Evolutionary conservation across 768 basidiomycete genomes (phyloP).

Genomic region (Artomyces pyxidatus): DNA sequence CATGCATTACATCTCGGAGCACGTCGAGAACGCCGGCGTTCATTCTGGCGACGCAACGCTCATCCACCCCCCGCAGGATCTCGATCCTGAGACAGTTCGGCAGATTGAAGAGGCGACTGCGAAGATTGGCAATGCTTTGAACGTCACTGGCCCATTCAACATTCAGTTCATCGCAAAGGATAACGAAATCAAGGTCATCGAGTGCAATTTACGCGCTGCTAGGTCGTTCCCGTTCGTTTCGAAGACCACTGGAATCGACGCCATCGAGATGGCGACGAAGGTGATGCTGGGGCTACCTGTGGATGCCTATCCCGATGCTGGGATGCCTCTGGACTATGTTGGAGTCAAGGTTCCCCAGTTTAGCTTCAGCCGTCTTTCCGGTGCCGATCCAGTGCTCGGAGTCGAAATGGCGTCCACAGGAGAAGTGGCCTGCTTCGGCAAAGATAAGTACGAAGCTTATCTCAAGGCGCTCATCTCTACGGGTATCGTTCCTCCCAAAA

Average conservation of each 20-base stretch:
- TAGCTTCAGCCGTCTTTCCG: conserved; percentile 93
- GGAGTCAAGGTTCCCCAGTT: conserved; percentile 99
- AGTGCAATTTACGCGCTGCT: conserved; percentile 96
- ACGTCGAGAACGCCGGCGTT: conserved; percentile 98
- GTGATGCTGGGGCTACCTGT: conserved; percentile 93
- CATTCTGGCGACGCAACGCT: conserved; percentile 98
- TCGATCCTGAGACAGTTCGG: conserved; percentile 92
- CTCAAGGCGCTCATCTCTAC: conserved; percentile 95
- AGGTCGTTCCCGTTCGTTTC: conserved; percentile 99
- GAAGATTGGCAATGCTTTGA: conserved; percentile 96
- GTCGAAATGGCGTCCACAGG: conserved; percentile 99
- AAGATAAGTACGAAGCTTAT: conserved; percentile 97
- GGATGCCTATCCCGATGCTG: conserved; percentile 82
- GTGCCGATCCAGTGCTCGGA: conserved; percentile 94
- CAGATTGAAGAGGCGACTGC: conserved; percentile 95
- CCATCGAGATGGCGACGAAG: conserved; percentile 98
- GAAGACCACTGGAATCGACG: conserved; percentile 95
- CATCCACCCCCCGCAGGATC: conserved; percentile 96
- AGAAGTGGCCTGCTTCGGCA: conserved; percentile 97
- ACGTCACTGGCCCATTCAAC: conserved; percentile 98
- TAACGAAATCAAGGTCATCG: conserved; percentile 99
- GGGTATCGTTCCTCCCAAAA: conserved; percentile 90
- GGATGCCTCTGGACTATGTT: conserved; percentile 88
- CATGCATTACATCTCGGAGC: conserved; percentile 99
- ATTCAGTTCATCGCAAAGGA: conserved; percentile 99